Conservation (phyloP, 805 yeast species). For the Pichia rugopelliculosa region DNA sequence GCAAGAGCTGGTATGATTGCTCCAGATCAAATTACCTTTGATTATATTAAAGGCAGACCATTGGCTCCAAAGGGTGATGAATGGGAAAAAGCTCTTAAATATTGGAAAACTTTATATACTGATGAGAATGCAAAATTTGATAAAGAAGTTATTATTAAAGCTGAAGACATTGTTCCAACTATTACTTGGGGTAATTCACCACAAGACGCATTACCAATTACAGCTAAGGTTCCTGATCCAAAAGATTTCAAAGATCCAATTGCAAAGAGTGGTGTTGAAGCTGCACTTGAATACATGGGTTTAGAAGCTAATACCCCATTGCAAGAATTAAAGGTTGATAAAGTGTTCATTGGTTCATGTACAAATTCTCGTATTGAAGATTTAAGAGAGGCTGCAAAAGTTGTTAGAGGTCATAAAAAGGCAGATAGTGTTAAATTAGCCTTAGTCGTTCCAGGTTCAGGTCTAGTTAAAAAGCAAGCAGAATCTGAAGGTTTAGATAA, state of each 20-base stretch:
- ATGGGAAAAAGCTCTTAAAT: constrained; percentile 89
- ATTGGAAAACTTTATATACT: constrained; percentile 84
- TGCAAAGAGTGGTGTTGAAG: constrained; percentile 75
- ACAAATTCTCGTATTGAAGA: constrained; percentile 97
- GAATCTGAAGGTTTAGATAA: constrained; percentile 92
- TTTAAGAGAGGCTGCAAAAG: constrained; percentile 89
- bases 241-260: constrained; percentile 61
- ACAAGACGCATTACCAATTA: constrained; percentile 94
- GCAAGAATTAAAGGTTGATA: constrained; percentile 69
- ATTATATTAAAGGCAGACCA: constrained; percentile 88
- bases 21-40: constrained; percentile 86
- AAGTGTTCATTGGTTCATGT: constrained; percentile 96
- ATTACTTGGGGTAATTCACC: constrained; percentile 99
- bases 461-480: constrained; percentile 87
- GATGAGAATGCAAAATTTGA: constrained; percentile 92
- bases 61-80: constrained; percentile 89
- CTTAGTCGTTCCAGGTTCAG: constrained; percentile 96
- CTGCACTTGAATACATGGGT: constrained; percentile 92
- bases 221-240: constrained; percentile 89
- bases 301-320: constrained; percentile 76
- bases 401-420: constrained; percentile 82
- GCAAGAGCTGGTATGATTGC: constrained; percentile 99
- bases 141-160: constrained; percentile 70
- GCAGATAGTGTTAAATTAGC: constrained; percentile 77
- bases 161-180: constrained; percentile 85